Percentiles rank a stretch among this genome's conserved stretches.
These are phyloP conservation scores for Thielaviopsis punctulata DNA, from an alignment of 2,329 filamentous ascomycete genomes.

Conservation along the genomic window DNA sequence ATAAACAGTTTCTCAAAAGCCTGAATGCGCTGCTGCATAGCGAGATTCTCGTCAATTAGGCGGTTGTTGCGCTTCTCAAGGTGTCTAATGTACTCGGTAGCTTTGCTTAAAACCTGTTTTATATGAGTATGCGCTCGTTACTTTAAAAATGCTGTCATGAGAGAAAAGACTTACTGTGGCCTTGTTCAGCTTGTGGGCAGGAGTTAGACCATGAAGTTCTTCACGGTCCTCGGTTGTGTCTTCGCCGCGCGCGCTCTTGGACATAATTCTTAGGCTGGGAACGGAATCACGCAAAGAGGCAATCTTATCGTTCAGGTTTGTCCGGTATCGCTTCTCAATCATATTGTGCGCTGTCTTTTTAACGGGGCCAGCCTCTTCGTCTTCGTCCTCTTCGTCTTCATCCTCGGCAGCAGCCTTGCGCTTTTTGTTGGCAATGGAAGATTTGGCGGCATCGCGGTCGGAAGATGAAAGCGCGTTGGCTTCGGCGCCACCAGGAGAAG, in stretches of 20 bases:
- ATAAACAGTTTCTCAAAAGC: slow-evolving; percentile 67
- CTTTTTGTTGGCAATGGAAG: slow-evolving; percentile 39
- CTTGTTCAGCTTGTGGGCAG: slow-evolving; percentile 91
- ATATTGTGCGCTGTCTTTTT: slow-evolving; percentile 98
- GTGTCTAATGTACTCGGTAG: slow-evolving; percentile 89
- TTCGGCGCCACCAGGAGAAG: slow-evolving; percentile 34
- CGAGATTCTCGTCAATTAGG: slow-evolving; percentile 62
- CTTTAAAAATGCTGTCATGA: background rate
- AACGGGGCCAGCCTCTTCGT: slow-evolving; percentile 32
- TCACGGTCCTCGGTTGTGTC: slow-evolving; percentile 60
- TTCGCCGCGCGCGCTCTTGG: slow-evolving; percentile 50
- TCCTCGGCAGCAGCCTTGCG: slow-evolving; percentile 50
- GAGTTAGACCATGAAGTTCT: slow-evolving; percentile 63
- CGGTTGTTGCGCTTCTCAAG: slow-evolving; percentile 79
- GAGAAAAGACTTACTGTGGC: slow-evolving; percentile 58
- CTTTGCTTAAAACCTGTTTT: slow-evolving; percentile 64
- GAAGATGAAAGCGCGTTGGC: slow-evolving; percentile 39
- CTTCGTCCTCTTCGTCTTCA: slow-evolving; percentile 41
- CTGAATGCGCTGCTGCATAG: slow-evolving; percentile 61
- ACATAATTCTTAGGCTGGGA: slow-evolving; percentile 72
- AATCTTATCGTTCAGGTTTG: slow-evolving; percentile 95
- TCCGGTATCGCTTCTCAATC: slow-evolving; percentile 93
- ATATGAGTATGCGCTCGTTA: background rate
- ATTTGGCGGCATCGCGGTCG: slow-evolving; percentile 27
- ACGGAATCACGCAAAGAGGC: slow-evolving; percentile 82